These are phyloP conservation scores for Clarireedia hainanense DNA, from an alignment of 2,329 filamentous ascomycete species.

Conservation along the genomic window DNA sequence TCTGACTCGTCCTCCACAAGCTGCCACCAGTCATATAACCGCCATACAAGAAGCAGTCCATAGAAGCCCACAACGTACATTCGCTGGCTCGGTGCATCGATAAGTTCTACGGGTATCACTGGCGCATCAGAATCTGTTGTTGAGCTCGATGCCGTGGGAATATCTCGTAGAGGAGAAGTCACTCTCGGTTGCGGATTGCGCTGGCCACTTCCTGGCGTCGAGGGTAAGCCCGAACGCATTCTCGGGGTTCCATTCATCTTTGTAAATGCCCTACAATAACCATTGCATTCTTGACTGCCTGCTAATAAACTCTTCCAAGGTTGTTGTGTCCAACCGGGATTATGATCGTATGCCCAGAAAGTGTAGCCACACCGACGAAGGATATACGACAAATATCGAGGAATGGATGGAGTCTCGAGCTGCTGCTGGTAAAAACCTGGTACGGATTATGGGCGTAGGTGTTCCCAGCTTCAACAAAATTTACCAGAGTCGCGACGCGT, in stretches of 20 bases:
- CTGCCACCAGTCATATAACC: slow-evolving; percentile 76
- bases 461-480: no score
- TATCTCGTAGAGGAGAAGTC: slow-evolving; percentile 22
- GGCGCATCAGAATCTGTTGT: slow-evolving; percentile 37
- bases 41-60: slow-evolving; percentile 67
- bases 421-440: no score
- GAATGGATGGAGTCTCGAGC: no score
- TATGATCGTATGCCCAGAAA: no score
- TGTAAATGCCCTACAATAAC: not conserved
- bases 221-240: slow-evolving; percentile 73
- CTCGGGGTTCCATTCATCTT: slow-evolving; percentile 65
- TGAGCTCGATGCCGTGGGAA: slow-evolving; percentile 16
- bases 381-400: no score
- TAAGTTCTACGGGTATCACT: slow-evolving; percentile 69
- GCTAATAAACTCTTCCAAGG: slow-evolving; percentile 15
- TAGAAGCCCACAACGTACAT: slow-evolving; percentile 83
- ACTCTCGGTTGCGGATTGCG: slow-evolving; percentile 25
- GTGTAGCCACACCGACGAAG: no score
- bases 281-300: slow-evolving; percentile 38
- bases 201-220: slow-evolving; percentile 54
- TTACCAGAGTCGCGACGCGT: no score
- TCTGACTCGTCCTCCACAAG: slow-evolving; percentile 74
- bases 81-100: slow-evolving; percentile 87
- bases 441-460: no score
- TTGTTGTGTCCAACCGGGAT: not conserved